Evolutionary conservation across 768 basidiomycete species (phyloP), one percentile per base, ranked within the genome.

Genomic region (Guyanaporus albipodus): DNA sequence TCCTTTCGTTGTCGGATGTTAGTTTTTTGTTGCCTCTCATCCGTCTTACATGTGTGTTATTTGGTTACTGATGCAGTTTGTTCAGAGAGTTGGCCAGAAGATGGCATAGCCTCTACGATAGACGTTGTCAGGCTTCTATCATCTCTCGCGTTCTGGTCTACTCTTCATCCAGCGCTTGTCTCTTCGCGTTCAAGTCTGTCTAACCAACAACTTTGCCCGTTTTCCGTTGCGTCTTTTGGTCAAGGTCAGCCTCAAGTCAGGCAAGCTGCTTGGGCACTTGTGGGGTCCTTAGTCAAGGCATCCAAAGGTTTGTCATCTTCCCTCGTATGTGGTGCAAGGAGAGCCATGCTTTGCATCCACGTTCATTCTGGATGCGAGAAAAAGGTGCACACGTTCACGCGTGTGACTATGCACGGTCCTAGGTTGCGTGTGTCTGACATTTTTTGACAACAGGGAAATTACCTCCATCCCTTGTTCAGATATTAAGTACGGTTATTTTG

Each of bases 201-300:
- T 73, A 39, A 67, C 68, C 38, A 79, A 8, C 50, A 35, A 15
- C 2, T 14, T 8, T 60, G 58, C 41, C 46, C 55, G 4, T 58
- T 55, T 10, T 52, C 58, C 10, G 18, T 19, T 2, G 39, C 29
- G n/a, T 47, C 54, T 11, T 63, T 86, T 51, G 89, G 88, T 1
- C 71, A 68, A 27, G 72, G 64, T 3, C 88, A 92, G 55, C 87
- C 90, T 3, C 74, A 72, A 32, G 84, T 91, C 24, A 77, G 92
- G 15, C 77, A 82, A 59, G 74, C 83, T 10, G 79, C 81, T 0
- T 95, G 92, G 85, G 57, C 53, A 83, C 8, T 59, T 86, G 10
- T 74, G 72, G 45, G 61, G 65, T 8, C 56, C 82, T 17, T 62
- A 34, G 23, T 57, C 79, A n/a, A 63, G 62, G 34, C 63, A 44